Base-by-base conservation (phyloP, 805 yeast genomes). In the Blastobotrys attinorum region DNA sequence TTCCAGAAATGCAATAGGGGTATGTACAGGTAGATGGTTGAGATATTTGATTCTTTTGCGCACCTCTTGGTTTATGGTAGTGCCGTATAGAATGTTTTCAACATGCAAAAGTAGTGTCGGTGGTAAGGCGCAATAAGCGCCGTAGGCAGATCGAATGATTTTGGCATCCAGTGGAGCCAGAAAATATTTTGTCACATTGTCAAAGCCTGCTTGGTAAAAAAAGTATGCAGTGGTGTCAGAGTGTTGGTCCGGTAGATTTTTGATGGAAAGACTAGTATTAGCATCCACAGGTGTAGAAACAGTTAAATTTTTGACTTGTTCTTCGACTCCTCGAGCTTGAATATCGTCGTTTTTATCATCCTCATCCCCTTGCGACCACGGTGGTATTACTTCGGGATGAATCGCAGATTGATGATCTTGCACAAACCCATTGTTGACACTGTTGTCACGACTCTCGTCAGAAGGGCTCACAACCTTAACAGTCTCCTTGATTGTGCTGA, bases 11-110 rank as follows among this genome's bases (percentile, higher is more conserved):
- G 88, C 94, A 35, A 90, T 61, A 42, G 82, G 83, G 0, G 96
- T 82, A 1, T 97, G 97, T 22, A 76, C 59, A 0, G 98, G 97
- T 18, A 88, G 63, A 61, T 90, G 90, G 0, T 83, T 72, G 45
- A 92, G 63, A 59, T 83, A 87, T 60, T 87, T 89, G 59, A 72
- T 72, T 51, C 79, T 76, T 41, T 75, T 73, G 2, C 75, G 54
- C 55, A 82, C 50, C n/a, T 76, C 77, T 13, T 76, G 79, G 0
- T 81, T 74, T 2, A 81, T 74, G 17, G 82, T 69, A 20, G 75
- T 75, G 31, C 83, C 94, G 56, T 73, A 74, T 39, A 68, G 73
- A 31, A 90, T 75, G 57, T 80, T 81, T 52, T 86, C 95, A 4
- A 89, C 73, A 32, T 70, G 73, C 7, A 77, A 74, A 3, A 73